Base-by-base conservation (phyloP, 2,329 filamentous ascomycete genomes). In the Nemania serpens region DNA sequence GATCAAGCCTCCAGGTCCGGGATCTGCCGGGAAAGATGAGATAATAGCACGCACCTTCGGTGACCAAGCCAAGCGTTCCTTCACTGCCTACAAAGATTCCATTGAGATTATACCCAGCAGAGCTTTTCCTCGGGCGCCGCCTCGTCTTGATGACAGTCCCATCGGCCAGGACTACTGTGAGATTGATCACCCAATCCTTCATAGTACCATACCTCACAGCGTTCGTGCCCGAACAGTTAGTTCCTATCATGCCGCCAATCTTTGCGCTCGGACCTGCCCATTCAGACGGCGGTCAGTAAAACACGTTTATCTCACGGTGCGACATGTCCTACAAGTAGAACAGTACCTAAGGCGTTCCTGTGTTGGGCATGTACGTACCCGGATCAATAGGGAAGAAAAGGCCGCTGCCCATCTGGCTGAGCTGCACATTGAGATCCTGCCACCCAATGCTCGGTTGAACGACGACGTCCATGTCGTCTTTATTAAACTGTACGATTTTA, bases 331-430 rank as follows among this genome's bases (percentile, higher is more conserved):
- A 20, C 10, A 5, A 39, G 11, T n/a, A 17, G 18, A 11, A 20
- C 15, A 17, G 39, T 29, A 13, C 11, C n/a, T n/a, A n/a, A n/a
- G n/a, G n/a, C n/a, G n/a, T 13, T 17, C 49, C 29, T 4, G n/a
- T 17, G 18, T 29, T n/a, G 10, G 36, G 20, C 15, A 37, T 17
- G 41, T 58, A 59, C 61, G 64, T 68, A 73, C 91, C 91, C 12
- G 93, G 93, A 70, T 97, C 93, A 12, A 96, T 88, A 1, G 93
- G 93, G 73, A 97, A 96, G 78, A 97, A 97, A 1, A 97, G 84
- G 0, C 91, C 91, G 3, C 85, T 88, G 41, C 85, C 82, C 75
- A 89, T 85, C 70, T 90, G 87, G 50, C 87, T 82, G 47, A 88
- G 74, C 68, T 85, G 78, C 66, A 89, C 86, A 70, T 97, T 97